Base-by-base conservation (phyloP, 2,329 filamentous ascomycete genomes). In the Pseudonectria foliicola region DNA sequence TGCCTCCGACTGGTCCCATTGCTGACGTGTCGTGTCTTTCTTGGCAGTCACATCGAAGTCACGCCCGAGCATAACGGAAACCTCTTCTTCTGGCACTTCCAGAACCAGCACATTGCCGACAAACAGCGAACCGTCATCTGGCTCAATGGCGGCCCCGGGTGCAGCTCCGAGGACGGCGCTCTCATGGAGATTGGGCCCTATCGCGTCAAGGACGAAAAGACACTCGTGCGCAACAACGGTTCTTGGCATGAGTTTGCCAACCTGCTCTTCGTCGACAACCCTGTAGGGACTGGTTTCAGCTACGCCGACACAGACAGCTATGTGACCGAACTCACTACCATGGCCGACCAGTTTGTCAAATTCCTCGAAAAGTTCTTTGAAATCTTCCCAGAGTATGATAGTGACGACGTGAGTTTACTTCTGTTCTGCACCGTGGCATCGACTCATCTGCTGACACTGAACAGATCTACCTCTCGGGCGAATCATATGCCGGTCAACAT, bases 161-260 rank as follows among this genome's bases (percentile, higher is more conserved):
- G 92, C 63, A 95, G 88, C 61, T 96, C 90, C 18, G 89, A 95
- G 72, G 93, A 98, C 60, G 92, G 90, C 48, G 88, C 87, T 3
- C 63, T 96, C 69, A 96, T 96, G 75, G 92, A 98, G 62, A 77
- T 98, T 44, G 92, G 92, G 1, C 92, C 92, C 3, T 98, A 95
- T 60, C 73, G 92, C 45, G 66, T 98, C 38, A 82, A 83, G 54
- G 75, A 90, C 46, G 75, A 83, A 62, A 73, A 62, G 71, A 81
- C 53, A 4, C 66, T 98, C 38, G 70, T 69, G 38, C 80, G 86
- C 58, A 95, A 95, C 59, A 82, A 93, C 36, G 92, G 92, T n/a
- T 89, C 88, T 1, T 98, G 93, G 93, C 84, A 95, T 61, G 90
- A 98, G 66, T 98, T 96, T 55, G 87, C 92, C 45, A 98, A 98